Evolutionary conservation across 805 yeast genomes (phyloP).

Genomic region (Yarrowia sp.): DNA sequence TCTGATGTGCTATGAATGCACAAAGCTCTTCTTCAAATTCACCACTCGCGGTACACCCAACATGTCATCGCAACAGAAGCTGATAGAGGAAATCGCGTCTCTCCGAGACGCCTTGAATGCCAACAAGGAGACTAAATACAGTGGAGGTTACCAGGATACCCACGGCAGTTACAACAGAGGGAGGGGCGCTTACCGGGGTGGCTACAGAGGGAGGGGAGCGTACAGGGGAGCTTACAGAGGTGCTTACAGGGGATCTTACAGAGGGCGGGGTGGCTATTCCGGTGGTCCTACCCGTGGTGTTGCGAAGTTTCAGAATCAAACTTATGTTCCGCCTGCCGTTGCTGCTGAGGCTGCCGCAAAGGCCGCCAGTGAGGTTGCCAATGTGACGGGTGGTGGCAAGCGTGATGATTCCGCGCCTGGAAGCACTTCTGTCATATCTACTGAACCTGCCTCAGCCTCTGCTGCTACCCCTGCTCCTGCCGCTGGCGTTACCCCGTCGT

Average conservation of each 20-base stretch:
- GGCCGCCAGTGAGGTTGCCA: background rate
- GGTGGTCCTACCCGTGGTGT: background rate
- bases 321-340: constrained; percentile 12
- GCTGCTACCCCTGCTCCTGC: background rate
- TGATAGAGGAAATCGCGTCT: constrained; percentile 20
- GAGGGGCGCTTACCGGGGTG: background rate
- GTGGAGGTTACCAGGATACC: constrained; percentile 10
- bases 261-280: constrained; percentile 2
- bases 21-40: too few relatives aligned
- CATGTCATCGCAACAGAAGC: constrained; percentile 18
- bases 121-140: constrained; percentile 12
- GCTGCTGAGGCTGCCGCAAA: constrained; percentile 25
- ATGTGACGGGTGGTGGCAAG: background rate
- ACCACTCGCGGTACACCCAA: background rate
- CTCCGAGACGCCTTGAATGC: background rate
- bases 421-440: too few relatives aligned
- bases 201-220: background rate
- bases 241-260: background rate
- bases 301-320: constrained; percentile 13
- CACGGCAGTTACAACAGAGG: background rate
- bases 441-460: background rate
- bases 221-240: background rate
- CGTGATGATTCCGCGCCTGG: background rate
- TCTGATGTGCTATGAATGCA: too few relatives aligned
- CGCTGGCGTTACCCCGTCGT: background rate